These are phyloP conservation scores for Coprinopsis cinerea DNA, from an alignment of 768 basidiomycete genomes.

Conservation along the genomic window DNA sequence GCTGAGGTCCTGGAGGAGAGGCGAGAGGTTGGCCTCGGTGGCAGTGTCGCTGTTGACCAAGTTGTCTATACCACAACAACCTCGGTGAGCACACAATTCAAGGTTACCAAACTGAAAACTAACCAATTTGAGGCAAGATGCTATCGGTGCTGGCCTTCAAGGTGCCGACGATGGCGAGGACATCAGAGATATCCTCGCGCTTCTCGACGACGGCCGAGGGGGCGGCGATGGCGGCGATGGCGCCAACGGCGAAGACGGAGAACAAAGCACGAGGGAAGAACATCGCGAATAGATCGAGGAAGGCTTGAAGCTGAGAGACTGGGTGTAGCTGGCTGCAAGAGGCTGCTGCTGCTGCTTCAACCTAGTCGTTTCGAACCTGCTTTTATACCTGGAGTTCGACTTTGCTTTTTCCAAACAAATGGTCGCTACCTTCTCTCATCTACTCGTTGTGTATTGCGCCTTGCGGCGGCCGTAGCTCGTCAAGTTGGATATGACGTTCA, in stretches of 20 bases:
- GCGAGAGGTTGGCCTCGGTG: slow-evolving; percentile 5
- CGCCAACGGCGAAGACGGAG: not conserved
- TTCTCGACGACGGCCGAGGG: not conserved
- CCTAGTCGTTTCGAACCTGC: not conserved
- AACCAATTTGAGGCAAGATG: slow-evolving; percentile 11
- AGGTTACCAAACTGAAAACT: not conserved
- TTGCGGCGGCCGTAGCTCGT: too few species aligned
- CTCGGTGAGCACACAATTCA: not conserved
- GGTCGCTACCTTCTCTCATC: too few species aligned
- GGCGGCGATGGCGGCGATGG: not conserved
- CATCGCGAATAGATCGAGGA: too few species aligned
- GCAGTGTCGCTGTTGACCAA: slow-evolving; percentile 2
- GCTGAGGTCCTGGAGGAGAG: slow-evolving; percentile 6
- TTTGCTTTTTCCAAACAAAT: too few species aligned
- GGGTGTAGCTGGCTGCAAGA: not conserved
- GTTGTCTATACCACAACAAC: not conserved
- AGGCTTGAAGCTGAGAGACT: not conserved
- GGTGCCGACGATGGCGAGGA: not conserved
- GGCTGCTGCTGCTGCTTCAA: not conserved
- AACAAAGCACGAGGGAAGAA: not conserved
- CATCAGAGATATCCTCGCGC: not conserved
- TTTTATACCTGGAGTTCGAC: not conserved
- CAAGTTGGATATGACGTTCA: too few species aligned
- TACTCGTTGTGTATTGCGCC: too few species aligned
- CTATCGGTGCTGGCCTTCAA: not conserved